Base-by-base conservation (phyloP, 129 eudicot genomes). In the Oenanthe sinensis region DNA sequence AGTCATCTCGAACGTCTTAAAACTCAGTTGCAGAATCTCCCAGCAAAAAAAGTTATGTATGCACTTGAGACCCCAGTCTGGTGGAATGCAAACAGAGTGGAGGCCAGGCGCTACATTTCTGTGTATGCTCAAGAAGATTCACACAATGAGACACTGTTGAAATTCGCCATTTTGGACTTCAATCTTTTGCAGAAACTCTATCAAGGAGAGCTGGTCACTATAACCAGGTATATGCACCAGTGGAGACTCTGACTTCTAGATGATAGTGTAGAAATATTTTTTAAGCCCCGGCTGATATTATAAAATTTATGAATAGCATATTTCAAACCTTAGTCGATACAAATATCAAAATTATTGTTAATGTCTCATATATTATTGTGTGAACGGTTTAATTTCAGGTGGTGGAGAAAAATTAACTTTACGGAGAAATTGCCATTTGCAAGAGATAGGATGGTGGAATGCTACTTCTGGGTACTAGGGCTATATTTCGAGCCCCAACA, bases 101-200 rank as follows among this genome's bases (percentile, higher is more conserved):
- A 69, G n/a, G 74, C 74, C 46, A 69, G 74, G 74, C 74, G 44
- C 24, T 69, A 16, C 74, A 69, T 69, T 33, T 69, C 74, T 6
- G 42, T 37, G 8, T 33, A 69, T 69, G 74, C n/a, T 69, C 44
- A 36, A 30, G 40, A 30, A 30, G 44, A 69, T 69, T 69, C 74
- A 69, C 74, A 37, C 19, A 19, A 37, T 37, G 45, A 30, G 13
- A 37, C 74, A 17, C 45, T 69, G 45, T 8, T 69, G 26, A 16
- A 33, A 6, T 69, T 69, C 14, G 74, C 74, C n/a, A 69, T 30
- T 30, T 37, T 69, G 17, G 74, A 69, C 74, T 69, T 69, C 46
- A 33, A 69, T 37, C 11, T 69, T 6, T 37, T 69, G 45, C 46
- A 69, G 74, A 69, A 69, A 69, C 46, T 69, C 19, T 69, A 69